phyloP scores from a whole-genome alignment of 495 filamentous ascomycete species.

The Penicillium psychrofluorescens region DNA sequence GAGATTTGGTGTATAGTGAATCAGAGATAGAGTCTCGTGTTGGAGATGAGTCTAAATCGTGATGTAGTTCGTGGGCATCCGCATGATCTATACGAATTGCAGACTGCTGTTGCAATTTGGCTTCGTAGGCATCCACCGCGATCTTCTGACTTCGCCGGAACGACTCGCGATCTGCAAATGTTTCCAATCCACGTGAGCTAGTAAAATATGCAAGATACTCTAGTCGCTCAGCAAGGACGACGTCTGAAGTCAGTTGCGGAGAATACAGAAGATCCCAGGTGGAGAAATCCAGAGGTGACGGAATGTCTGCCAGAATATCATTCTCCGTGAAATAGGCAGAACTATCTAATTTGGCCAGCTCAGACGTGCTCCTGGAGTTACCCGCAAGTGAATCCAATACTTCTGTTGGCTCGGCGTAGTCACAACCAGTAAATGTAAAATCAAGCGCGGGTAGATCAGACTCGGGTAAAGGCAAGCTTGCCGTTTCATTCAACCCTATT shows the following conservation, averaged over 20 bases:
- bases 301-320: not conserved
- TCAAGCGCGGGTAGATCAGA: too few relatives aligned
- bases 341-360: too few relatives aligned
- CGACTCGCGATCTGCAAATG: slow-evolving; percentile 14
- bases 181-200: slow-evolving; percentile 14
- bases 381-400: too few relatives aligned
- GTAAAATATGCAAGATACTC: slow-evolving; percentile 21
- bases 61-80: too few relatives aligned
- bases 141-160: slow-evolving; percentile 13
- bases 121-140: slow-evolving; percentile 2
- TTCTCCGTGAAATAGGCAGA: not conserved
- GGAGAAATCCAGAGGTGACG: slow-evolving; percentile 9
- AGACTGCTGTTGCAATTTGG: not conserved
- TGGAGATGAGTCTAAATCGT: not conserved
- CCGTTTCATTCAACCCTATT: not conserved
- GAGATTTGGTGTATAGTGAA: slow-evolving; percentile 2
- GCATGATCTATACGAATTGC: too few relatives aligned
- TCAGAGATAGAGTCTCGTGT: not conserved
- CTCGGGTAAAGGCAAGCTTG: too few relatives aligned
- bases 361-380: too few relatives aligned
- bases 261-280: slow-evolving; percentile 14
- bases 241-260: slow-evolving; percentile 5
- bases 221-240: slow-evolving; percentile 11
- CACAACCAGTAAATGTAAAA: too few relatives aligned
- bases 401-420: too few relatives aligned